Percentiles rank a stretch among this genome's conserved stretches.
Evolutionary conservation across 2,329 filamentous ascomycete genomes (phyloP).

Genomic region (Trichophyton verrucosum): DNA sequence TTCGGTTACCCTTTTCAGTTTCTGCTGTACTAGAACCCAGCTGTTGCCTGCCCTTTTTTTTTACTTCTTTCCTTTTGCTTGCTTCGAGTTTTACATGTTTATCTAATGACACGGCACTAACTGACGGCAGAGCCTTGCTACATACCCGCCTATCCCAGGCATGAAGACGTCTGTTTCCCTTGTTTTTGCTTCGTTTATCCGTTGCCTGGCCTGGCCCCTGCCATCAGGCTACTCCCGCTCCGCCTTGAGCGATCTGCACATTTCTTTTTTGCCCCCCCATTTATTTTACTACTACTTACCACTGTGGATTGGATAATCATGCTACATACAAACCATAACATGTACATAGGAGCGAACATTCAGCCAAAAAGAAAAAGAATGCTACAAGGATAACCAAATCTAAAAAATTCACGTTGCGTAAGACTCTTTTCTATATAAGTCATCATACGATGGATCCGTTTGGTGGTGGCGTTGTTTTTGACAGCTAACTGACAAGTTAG

Average conservation of each 20-base stretch:
- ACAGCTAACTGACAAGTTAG: no score
- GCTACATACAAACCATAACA: background rate
- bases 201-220: no score
- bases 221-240: no score
- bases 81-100: no score
- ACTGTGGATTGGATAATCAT: background rate
- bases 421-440: background rate
- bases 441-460: background rate
- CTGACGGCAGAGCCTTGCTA: no score
- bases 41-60: no score
- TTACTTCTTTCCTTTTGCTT: no score
- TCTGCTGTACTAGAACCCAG: no score
- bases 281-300: background rate
- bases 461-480: background rate
- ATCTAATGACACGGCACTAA: no score
- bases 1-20: background rate
- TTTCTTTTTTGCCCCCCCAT: background rate
- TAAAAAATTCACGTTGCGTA: background rate
- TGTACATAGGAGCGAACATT: background rate
- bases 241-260: background rate
- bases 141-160: no score
- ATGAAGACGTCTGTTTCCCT: no score
- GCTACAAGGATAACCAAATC: background rate
- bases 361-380: background rate
- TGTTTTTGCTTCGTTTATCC: no score